Evolutionary conservation across 306 rosid species (phyloP), one percentile per base, ranked within the genome.

Genomic region (Crotalaria pallida): DNA sequence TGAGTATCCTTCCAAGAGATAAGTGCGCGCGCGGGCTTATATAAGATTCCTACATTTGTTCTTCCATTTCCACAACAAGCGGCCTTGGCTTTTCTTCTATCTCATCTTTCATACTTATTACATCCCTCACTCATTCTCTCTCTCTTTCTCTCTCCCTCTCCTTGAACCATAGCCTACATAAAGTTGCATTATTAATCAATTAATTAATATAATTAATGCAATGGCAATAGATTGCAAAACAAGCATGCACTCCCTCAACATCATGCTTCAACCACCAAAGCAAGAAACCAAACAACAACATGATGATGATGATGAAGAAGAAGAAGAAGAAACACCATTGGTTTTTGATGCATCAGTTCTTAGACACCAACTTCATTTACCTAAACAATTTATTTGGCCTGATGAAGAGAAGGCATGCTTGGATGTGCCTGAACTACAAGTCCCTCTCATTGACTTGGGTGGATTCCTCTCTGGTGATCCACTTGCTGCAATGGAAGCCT

Each of bases 31-130:
- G 41, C 41, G 10, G 44, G 44, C 44, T 38, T 38, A 38, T 40
- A 86, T 84, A 90, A 93, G 91, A 90, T 90, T 84, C 90, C 87
- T 72, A 86, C 26, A 34, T 77, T 79, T 85, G 87, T 82, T 78
- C 76, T 52, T 79, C 74, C 61, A 81, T 81, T 69, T 77, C 76
- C 84, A 80, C 86, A 79, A 73, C 82, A 75, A 82, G 58, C 88
- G 90, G 90, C 90, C 82, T 86, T 85, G 96, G 96, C 89, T 82
- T 88, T 92, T 89, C 89, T 83, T 76, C 76, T 81, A 87, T 82
- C 91, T 38, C 80, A 16, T 83, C 84, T 75, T 81, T 65, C 81
- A 50, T 77, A 82, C 85, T 72, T 83, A 67, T 65, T 38, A 5
- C 6, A n/a, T n/a, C n/a, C n/a, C n/a, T n/a, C n/a, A n/a, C 6